These are phyloP conservation scores for Pseudogymnoascus sp. DNA, from an alignment of 2,329 filamentous ascomycete genomes.

Conservation along the genomic window DNA sequence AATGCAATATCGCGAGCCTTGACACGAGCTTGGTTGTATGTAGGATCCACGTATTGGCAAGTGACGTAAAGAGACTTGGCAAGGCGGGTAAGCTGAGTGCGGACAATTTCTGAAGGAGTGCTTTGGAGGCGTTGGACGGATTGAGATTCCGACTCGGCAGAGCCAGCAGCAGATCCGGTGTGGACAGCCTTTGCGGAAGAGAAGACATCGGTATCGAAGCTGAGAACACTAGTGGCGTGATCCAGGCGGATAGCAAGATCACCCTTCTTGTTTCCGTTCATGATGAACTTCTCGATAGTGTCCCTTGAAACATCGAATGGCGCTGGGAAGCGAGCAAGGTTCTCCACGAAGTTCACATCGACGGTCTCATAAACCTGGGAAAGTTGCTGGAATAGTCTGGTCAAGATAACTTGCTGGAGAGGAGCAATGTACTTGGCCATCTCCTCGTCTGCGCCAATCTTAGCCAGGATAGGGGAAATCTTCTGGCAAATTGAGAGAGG, in stretches of 20 bases:
- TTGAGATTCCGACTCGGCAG: constrained; percentile 75
- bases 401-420: constrained; percentile 96
- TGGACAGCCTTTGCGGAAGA: constrained; percentile 91
- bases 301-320: constrained; percentile 86
- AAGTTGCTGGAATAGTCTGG: constrained; percentile 95
- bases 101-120: constrained; percentile 95
- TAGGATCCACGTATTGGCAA: constrained; percentile 90
- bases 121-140: constrained; percentile 93
- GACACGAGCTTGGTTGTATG: constrained; percentile 73
- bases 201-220: constrained; percentile 97
- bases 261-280: constrained; percentile 99
- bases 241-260: constrained; percentile 94
- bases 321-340: constrained; percentile 90
- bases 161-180: constrained; percentile 74
- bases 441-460: constrained; percentile 89
- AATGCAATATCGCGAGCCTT: constrained; percentile 75
- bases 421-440: constrained; percentile 97
- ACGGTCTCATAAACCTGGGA: constrained; percentile 99
- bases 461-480: constrained; percentile 88
- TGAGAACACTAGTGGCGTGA: constrained; percentile 88
- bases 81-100: constrained; percentile 85
- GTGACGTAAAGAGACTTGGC: constrained; percentile 88
- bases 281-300: constrained; percentile 99
- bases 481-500: constrained; percentile 98
- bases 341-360: constrained; percentile 85